Percentiles rank a stretch among this genome's conserved stretches.
phyloP scores from a whole-genome alignment of 768 basidiomycete species.

The Tylopilus cervinicoccineus region DNA sequence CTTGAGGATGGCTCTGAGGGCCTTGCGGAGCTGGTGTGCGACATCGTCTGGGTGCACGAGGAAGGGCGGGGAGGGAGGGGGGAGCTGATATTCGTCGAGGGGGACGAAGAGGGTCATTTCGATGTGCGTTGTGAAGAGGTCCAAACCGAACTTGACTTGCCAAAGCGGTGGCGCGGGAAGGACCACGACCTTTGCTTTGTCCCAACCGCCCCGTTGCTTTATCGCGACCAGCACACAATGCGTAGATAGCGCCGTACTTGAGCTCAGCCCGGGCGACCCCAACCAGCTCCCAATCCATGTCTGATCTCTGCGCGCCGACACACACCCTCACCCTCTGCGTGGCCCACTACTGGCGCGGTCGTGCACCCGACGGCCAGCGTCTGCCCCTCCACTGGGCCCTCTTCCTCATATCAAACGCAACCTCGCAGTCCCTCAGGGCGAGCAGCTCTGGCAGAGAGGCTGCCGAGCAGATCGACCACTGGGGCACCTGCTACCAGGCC shows the following conservation, averaged over 20 bases:
- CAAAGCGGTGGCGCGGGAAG: conserved; percentile 30
- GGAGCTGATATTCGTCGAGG: conserved; percentile 44
- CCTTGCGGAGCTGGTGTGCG: conserved; percentile 45
- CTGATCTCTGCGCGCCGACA: conserved; percentile 2
- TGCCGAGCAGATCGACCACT: conserved; percentile 26
- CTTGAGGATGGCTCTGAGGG: conserved; percentile 66
- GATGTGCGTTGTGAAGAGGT: conserved; percentile 21
- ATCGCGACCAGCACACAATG: conserved; percentile 4
- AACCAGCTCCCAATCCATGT: conserved; percentile 12
- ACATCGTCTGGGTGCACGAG: conserved; percentile 46
- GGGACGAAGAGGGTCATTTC: conserved; percentile 65
- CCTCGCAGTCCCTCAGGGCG: conserved; percentile 13
- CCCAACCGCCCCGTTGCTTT: conserved; percentile 10
- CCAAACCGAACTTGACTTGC: conserved; percentile 11
- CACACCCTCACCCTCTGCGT: conserved; percentile 25
- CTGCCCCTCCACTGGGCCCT: conserved; percentile 30
- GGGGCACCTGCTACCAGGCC: conserved; percentile 29
- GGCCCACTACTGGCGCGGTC: conserved; percentile 30
- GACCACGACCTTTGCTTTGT: conserved; percentile 7
- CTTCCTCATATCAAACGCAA: conserved; percentile 26
- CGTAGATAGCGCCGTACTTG: conserved; percentile 16
- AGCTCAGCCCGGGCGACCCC: background rate
- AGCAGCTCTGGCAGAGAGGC: conserved; percentile 22
- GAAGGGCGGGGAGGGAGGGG: conserved; percentile 55
- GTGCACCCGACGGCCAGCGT: conserved; percentile 17